Conservation (phyloP, 305 asterid species). For the Plantago rigida region DNA sequence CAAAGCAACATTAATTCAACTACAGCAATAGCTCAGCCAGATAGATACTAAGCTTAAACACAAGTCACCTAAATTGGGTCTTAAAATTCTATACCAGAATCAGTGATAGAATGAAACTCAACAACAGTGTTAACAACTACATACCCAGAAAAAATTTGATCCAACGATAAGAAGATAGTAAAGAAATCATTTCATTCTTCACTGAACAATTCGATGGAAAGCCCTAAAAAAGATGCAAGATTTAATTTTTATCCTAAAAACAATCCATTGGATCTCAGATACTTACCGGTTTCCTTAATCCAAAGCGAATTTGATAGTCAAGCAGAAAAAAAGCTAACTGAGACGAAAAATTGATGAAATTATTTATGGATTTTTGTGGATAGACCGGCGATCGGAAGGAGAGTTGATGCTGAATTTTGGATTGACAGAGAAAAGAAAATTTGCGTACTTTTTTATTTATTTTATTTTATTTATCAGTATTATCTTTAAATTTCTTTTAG, state of each 20-base stretch:
- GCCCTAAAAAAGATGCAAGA: neutral
- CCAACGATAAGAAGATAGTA: neutral
- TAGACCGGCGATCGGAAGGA: no score
- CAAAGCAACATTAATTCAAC: neutral
- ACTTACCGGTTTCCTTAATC: neutral
- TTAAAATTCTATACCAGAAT: neutral
- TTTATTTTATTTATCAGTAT: no score
- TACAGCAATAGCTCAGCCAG: neutral
- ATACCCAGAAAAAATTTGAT: no score
- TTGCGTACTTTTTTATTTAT: no score
- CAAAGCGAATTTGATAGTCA: no score
- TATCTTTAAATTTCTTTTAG: no score
- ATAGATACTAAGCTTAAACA: no score
- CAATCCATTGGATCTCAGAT: neutral
- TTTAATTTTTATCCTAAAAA: neutral
- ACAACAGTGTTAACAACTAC: neutral
- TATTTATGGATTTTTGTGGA: no score
- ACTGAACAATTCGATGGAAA: neutral
- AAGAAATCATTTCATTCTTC: neutral
- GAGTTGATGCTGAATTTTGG: no score
- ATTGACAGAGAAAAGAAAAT: no score
- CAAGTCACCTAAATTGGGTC: neutral
- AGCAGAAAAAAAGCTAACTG: no score
- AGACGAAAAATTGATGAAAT: no score
- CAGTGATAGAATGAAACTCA: neutral